Evolutionary conservation across 352 stramenopile species (phyloP).

Genomic region (Peronospora belbahrii): DNA sequence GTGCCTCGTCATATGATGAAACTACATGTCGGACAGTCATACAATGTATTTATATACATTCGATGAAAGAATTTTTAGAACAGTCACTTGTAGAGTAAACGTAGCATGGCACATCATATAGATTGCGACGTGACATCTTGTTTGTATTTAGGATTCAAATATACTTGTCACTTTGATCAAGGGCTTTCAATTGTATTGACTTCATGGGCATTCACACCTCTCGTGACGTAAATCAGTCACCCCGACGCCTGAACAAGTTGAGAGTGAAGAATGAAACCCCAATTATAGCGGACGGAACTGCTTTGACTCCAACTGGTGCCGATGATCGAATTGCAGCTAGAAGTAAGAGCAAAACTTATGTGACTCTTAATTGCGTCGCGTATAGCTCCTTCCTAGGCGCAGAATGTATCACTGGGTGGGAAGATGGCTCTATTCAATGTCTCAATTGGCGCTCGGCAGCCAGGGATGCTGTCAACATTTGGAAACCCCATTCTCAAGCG

Average conservation of each 20-base stretch:
- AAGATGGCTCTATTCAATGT: conserved; percentile 56
- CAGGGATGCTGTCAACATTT: conserved; percentile 24
- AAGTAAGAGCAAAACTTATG: conserved; percentile 13
- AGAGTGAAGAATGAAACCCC: conserved; percentile 30
- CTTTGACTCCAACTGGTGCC: conserved; percentile 11
- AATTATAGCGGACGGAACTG: neutral
- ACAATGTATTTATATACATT: too few relatives aligned
- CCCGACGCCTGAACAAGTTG: conserved; percentile 36
- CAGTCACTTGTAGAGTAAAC: too few relatives aligned
- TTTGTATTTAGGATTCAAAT: too few relatives aligned
- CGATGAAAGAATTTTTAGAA: too few relatives aligned
- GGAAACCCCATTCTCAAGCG: conserved; percentile 41
- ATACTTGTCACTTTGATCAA: too few relatives aligned
- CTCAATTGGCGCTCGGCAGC: conserved; percentile 26
- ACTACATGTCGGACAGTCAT: too few relatives aligned
- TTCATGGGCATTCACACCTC: conserved; percentile 54
- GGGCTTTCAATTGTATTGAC: too few relatives aligned
- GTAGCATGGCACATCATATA: too few relatives aligned
- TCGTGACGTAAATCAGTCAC: conserved; percentile 10
- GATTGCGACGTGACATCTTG: too few relatives aligned
- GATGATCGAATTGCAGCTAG: conserved; percentile 11
- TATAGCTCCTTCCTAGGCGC: conserved; percentile 24
- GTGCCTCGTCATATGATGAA: too few relatives aligned
- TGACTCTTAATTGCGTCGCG: conserved; percentile 48
- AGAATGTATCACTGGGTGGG: conserved; percentile 55